Evolutionary conservation across 164 flowering plant species (phyloP).

Genomic region (Cinnamomum chago): DNA sequence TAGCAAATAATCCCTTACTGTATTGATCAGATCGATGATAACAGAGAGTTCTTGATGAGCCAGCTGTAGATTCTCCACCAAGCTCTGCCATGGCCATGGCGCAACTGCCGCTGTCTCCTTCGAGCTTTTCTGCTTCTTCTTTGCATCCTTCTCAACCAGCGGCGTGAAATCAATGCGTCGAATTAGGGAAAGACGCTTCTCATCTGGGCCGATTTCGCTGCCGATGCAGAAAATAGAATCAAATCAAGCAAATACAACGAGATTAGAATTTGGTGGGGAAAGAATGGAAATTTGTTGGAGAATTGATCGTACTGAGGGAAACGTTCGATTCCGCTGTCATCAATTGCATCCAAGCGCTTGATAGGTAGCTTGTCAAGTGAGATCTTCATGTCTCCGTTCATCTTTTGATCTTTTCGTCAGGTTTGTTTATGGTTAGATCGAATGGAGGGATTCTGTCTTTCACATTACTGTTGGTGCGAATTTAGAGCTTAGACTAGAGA

Average conservation of each 20-base stretch:
- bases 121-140: constrained; percentile 56
- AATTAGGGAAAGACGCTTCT: constrained; percentile 70
- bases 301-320: constrained; percentile 50
- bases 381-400: constrained; percentile 50
- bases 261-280: not conserved
- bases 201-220: constrained; percentile 77
- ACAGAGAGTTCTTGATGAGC: constrained; percentile 96
- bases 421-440: not conserved
- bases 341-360: constrained; percentile 72
- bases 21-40: constrained; percentile 80
- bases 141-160: constrained; percentile 77
- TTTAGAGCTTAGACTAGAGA: no score
- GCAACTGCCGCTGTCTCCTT: constrained; percentile 32
- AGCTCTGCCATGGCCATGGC: constrained; percentile 80
- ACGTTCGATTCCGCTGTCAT: constrained; percentile 76
- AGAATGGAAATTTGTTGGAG: not conserved
- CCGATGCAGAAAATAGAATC: not conserved
- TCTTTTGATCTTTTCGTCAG: constrained; percentile 7
- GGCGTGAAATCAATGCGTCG: constrained; percentile 82
- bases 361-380: constrained; percentile 93
- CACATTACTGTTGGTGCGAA: no score
- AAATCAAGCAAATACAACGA: not conserved
- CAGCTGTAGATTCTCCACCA: constrained; percentile 77
- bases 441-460: no score
- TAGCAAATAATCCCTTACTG: constrained; percentile 29